Evolutionary conservation across 805 yeast genomes (phyloP).

Genomic region (Dipodascopsis uninucleata): DNA sequence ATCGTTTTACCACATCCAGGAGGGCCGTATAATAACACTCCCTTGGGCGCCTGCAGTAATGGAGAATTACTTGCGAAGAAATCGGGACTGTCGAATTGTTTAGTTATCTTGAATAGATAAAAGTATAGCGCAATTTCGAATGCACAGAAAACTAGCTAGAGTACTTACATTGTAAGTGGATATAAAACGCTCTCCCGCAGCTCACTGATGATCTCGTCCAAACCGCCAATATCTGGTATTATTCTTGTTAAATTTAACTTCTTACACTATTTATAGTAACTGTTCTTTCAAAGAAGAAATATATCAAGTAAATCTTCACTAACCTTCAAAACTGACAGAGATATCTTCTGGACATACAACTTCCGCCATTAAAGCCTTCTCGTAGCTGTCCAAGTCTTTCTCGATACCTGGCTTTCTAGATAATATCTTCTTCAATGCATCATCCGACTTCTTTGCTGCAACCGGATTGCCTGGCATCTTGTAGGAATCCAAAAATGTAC

Average conservation of each 20-base stretch:
- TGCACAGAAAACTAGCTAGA: background rate
- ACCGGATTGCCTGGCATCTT: too few relatives aligned
- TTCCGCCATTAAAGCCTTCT: constrained; percentile 67
- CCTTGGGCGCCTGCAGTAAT: constrained; percentile 86
- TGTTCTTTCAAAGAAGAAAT: background rate
- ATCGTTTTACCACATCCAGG: constrained; percentile 98
- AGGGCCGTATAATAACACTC: constrained; percentile 88
- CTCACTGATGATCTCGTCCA: constrained; percentile 77
- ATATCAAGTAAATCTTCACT: constrained; percentile 7
- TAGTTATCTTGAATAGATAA: too few relatives aligned
- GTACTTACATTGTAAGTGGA: constrained; percentile 55
- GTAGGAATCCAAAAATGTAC: too few relatives aligned
- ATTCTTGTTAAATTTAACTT: background rate
- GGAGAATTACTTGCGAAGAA: constrained; percentile 63
- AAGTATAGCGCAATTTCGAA: background rate
- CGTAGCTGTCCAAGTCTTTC: constrained; percentile 65
- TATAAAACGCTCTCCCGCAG: constrained; percentile 82
- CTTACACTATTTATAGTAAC: too few relatives aligned
- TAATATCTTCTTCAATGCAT: constrained; percentile 56
- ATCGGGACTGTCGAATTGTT: constrained; percentile 50
- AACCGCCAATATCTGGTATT: constrained; percentile 75
- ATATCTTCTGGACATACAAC: constrained; percentile 85
- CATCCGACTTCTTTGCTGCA: constrained; percentile 56
- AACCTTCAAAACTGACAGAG: constrained; percentile 56
- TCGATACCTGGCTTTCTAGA: constrained; percentile 55